Conservation (phyloP, 2,329 filamentous ascomycete species). For the Orbilia blumenaviensis region DNA sequence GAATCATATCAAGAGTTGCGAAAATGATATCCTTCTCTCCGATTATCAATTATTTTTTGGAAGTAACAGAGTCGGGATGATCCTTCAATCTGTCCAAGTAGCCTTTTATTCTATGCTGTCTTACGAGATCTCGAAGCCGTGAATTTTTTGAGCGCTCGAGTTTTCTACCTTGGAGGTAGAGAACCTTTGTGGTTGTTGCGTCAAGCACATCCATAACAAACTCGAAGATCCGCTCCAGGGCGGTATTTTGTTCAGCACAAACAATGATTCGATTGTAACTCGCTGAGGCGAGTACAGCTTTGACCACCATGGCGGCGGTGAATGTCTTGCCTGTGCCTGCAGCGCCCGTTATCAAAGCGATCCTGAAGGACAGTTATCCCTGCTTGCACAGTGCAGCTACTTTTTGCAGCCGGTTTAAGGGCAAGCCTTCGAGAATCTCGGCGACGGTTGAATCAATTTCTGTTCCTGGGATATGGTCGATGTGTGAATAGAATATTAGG, state of each 20-base stretch:
- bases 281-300: background rate
- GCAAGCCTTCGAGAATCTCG: background rate
- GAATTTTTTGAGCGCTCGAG: background rate
- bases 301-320: background rate
- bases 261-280: background rate
- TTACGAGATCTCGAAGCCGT: background rate
- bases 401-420: background rate
- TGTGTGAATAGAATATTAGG: background rate
- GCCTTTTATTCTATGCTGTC: background rate
- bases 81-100: background rate
- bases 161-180: background rate
- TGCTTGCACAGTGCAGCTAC: background rate
- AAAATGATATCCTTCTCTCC: background rate
- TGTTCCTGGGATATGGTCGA: background rate
- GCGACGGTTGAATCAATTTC: background rate
- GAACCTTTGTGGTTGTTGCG: background rate
- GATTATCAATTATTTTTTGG: background rate
- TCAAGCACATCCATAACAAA: background rate
- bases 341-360: background rate
- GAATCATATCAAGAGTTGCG: background rate
- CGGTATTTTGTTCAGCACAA: background rate
- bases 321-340: constrained; percentile 1
- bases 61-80: background rate
- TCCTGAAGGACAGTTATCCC: background rate
- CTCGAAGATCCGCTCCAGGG: background rate